Conservation (phyloP, 75 land plant species). For the Pinus albicaulis region DNA sequence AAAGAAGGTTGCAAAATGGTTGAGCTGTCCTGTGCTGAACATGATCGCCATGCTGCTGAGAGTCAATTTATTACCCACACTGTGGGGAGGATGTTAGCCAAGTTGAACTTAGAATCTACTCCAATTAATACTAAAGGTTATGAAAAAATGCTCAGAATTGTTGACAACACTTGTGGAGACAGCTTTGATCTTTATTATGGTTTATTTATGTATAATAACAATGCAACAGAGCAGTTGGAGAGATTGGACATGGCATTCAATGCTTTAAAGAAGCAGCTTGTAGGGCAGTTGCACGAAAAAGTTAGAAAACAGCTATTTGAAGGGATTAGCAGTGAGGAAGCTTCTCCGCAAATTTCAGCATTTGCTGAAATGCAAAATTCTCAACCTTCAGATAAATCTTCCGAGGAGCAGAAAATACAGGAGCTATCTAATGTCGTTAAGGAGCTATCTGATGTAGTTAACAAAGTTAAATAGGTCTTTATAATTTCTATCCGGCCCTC, state of each 20-base stretch:
- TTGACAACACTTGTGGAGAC: slow-evolving; percentile 74
- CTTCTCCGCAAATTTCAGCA: background rate
- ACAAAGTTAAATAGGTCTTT: no score
- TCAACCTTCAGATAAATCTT: background rate
- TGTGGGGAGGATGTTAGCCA: slow-evolving; percentile 40
- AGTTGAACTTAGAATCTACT: slow-evolving; percentile 30
- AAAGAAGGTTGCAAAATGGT: slow-evolving; percentile 67
- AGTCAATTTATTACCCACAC: slow-evolving; percentile 38
- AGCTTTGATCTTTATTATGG: slow-evolving; percentile 51
- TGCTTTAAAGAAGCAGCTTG: slow-evolving; percentile 81
- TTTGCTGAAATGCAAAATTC: background rate
- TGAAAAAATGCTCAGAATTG: slow-evolving; percentile 57
- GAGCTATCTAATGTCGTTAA: no score
- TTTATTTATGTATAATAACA: no score
- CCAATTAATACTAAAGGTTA: no score
- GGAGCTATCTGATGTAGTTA: no score
- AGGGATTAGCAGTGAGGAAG: background rate
- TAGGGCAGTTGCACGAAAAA: slow-evolving; percentile 53
- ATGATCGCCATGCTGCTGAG: slow-evolving; percentile 63
- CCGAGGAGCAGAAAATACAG: background rate
- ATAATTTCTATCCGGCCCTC: no score
- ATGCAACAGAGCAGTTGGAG: no score
- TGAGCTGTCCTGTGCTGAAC: slow-evolving; percentile 78
- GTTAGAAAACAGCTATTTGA: slow-evolving; percentile 13
- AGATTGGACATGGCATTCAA: slow-evolving; percentile 24